Conservation (phyloP, 257 asterid genomes). For the Solanum ossicruentum region DNA sequence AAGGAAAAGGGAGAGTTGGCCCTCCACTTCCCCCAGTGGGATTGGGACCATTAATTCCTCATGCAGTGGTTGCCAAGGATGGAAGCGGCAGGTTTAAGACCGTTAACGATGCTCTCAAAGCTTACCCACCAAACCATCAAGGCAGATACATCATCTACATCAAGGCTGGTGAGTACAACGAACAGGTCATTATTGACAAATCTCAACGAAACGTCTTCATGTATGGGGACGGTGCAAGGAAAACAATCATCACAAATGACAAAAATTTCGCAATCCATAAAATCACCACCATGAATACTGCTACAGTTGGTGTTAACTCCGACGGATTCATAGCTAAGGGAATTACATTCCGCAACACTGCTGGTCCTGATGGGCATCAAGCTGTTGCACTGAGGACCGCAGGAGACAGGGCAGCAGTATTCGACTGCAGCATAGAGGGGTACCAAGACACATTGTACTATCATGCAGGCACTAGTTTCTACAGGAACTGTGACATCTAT, state of each 20-base stretch:
- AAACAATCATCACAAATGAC: constrained; percentile 38
- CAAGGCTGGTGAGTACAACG: constrained; percentile 55
- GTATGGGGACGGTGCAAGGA: constrained; percentile 77
- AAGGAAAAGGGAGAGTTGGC: background rate
- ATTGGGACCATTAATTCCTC: constrained; percentile 3
- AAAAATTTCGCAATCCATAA: constrained; percentile 10
- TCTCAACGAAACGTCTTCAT: constrained; percentile 35
- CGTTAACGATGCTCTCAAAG: constrained; percentile 24
- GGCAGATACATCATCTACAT: constrained; percentile 52
- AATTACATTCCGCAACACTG: constrained; percentile 55
- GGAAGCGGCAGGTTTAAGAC: constrained; percentile 54
- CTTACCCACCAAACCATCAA: constrained; percentile 33
- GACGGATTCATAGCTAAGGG: constrained; percentile 39
- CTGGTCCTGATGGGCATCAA: constrained; percentile 54
- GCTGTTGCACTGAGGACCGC: constrained; percentile 57
- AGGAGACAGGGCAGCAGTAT: constrained; percentile 37
- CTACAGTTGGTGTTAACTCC: constrained; percentile 43
- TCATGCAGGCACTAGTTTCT: constrained; percentile 40
- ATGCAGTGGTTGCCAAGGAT: constrained; percentile 53
- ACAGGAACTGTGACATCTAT: constrained; percentile 51
- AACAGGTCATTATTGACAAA: constrained; percentile 36
- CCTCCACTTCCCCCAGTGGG: background rate
- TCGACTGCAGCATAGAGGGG: constrained; percentile 65
- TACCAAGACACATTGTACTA: constrained; percentile 66
- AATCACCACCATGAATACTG: constrained; percentile 35